Percentiles rank a stretch among this genome's conserved stretches.
These are phyloP conservation scores for Hyaloscypha variabilis DNA, from an alignment of 495 filamentous ascomycete species.

Conservation along the genomic window DNA sequence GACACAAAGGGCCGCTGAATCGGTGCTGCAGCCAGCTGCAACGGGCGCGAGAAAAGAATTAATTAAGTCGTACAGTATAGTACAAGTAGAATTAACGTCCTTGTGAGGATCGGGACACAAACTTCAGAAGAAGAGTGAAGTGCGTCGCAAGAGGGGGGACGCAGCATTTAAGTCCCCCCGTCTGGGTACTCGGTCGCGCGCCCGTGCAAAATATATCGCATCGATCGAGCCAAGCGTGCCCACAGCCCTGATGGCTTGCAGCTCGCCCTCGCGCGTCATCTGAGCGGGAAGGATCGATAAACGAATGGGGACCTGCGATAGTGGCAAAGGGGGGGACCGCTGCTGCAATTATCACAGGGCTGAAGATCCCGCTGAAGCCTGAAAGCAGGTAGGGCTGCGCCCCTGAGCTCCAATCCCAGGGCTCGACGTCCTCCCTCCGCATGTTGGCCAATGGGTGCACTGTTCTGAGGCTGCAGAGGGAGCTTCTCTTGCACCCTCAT, in stretches of 20 bases:
- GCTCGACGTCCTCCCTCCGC: background rate
- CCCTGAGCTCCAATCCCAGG: background rate
- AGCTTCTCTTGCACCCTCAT: background rate
- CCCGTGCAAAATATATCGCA: background rate
- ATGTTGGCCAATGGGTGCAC: background rate
- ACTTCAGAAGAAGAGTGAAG: background rate
- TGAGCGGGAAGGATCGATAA: slow-evolving; percentile 3
- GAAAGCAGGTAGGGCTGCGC: slow-evolving; percentile 1
- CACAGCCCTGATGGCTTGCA: slow-evolving; percentile 1
- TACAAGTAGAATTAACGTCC: background rate
- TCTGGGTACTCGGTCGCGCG: background rate
- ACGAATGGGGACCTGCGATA: background rate
- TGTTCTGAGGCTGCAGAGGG: background rate
- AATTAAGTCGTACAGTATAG: background rate
- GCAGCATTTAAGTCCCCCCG: background rate
- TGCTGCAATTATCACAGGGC: slow-evolving; percentile 1
- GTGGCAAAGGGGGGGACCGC: background rate
- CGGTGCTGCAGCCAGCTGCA: background rate
- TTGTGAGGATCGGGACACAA: background rate
- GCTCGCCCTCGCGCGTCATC: background rate
- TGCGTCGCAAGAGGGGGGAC: background rate
- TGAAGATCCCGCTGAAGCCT: slow-evolving; percentile 2
- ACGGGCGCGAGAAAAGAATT: background rate
- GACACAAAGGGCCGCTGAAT: background rate
- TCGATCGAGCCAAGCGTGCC: background rate